A percentile compares a stretch with the other conserved stretches of the same genome.
phyloP scores from a whole-genome alignment of 179 eudicot species.

The Vitellaria paradoxa region DNA sequence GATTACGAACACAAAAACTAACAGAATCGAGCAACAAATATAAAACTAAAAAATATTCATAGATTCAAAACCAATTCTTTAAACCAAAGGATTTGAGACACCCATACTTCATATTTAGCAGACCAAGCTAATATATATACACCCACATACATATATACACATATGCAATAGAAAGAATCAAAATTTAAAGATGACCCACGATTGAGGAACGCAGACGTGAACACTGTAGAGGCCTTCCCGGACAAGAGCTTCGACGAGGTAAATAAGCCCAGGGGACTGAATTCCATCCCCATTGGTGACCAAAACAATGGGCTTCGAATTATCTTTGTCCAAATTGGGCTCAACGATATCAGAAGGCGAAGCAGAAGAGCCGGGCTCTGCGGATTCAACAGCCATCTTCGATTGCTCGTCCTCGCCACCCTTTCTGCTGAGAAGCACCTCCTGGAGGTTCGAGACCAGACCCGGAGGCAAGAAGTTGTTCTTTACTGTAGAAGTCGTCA shows the following conservation, averaged over 20 bases:
- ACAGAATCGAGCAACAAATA: too few species aligned
- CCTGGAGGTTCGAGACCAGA: constrained; percentile 62
- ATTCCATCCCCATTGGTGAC: constrained; percentile 85
- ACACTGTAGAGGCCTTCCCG: constrained; percentile 52
- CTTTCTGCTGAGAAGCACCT: constrained; percentile 44
- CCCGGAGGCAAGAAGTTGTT: constrained; percentile 53
- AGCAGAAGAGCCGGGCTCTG: constrained; percentile 30
- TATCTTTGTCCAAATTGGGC: constrained; percentile 25
- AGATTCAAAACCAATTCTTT: too few species aligned
- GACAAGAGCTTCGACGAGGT: constrained; percentile 64
- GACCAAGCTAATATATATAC: too few species aligned
- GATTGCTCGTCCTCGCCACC: constrained; percentile 9
- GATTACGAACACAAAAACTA: too few species aligned
- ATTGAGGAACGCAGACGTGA: constrained; percentile 84
- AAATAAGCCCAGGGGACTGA: constrained; percentile 64
- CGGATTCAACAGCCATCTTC: constrained; percentile 12
- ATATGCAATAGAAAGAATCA: not conserved
- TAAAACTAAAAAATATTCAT: too few species aligned
- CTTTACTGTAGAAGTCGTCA: constrained; percentile 21
- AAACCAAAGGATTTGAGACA: too few species aligned
- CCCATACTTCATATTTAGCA: too few species aligned
- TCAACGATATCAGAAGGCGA: constrained; percentile 20
- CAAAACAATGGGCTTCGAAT: constrained; percentile 58
- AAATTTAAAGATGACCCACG: constrained; percentile 32
- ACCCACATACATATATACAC: too few species aligned